These are phyloP conservation scores for Mycosphaerelloides madeirae DNA, from an alignment of 2,329 filamentous ascomycete species.

Conservation along the genomic window DNA sequence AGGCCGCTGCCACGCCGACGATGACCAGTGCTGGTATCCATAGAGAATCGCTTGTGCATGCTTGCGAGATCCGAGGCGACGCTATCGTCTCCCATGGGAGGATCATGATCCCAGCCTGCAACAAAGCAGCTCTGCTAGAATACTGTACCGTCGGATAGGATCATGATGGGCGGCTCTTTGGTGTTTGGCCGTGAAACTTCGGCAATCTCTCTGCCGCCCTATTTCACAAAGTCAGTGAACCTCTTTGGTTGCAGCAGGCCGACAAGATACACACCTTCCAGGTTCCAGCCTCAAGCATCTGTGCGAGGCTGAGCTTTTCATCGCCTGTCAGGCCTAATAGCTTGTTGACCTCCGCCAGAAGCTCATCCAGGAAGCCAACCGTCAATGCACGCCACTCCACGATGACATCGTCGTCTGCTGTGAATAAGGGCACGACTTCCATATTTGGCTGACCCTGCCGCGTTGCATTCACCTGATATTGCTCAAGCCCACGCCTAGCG, in stretches of 20 bases:
- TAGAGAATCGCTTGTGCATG: slow-evolving; percentile 9
- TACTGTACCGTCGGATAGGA: slow-evolving; percentile 91
- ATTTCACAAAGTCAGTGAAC: slow-evolving; percentile 25
- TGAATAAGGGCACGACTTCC: slow-evolving; percentile 70
- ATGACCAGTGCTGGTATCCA: background rate
- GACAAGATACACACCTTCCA: slow-evolving; percentile 74
- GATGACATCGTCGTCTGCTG: slow-evolving; percentile 69
- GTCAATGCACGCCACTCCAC: slow-evolving; percentile 75
- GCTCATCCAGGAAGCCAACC: slow-evolving; percentile 67
- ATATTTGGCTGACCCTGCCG: slow-evolving; percentile 66
- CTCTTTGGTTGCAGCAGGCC: background rate
- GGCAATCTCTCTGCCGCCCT: slow-evolving; percentile 91
- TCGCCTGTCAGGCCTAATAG: slow-evolving; percentile 63
- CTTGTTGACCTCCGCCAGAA: slow-evolving; percentile 64
- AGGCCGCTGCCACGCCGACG: background rate
- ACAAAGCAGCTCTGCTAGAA: slow-evolving; percentile 56
- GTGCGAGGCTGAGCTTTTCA: slow-evolving; percentile 70
- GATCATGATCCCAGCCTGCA: slow-evolving; percentile 24
- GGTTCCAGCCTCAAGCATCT: slow-evolving; percentile 90
- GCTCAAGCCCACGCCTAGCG: slow-evolving; percentile 63
- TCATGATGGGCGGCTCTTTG: slow-evolving; percentile 92
- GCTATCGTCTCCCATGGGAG: slow-evolving; percentile 11
- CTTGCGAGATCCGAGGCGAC: slow-evolving; percentile 5
- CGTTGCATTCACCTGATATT: slow-evolving; percentile 65
- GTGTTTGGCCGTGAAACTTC: slow-evolving; percentile 94